Base-by-base conservation (phyloP, 805 yeast species). In the Candida peoriensis region DNA sequence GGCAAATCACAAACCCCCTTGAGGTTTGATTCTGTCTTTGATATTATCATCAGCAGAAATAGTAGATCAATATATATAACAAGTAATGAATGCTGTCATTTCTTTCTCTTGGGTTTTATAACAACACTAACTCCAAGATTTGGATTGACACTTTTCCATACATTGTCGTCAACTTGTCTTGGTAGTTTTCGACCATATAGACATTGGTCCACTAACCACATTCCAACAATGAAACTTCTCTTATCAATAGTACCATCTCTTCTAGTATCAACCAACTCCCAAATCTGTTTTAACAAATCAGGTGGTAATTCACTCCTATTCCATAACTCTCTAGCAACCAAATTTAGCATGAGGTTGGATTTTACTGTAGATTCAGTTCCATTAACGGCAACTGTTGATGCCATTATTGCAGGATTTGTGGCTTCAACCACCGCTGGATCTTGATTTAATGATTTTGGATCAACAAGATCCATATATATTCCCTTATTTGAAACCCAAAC, bases 201-300 rank as follows among this genome's bases (percentile, higher is more conserved):
- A 54, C 96, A 85, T 60, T 93, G 98, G 57, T 93, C 99, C 2
- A 93, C 89, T 5, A 89, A 60, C 98, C 98, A 93, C 83, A 85
- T 89, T 0, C 98, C 98, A n/a, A 89, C 90, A 21, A 90, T 63
- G 50, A 93, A 93, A 43, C 89, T 90, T 24, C 78, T 80, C 42
- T 85, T 74, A 46, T 79, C 81, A 36, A 93, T 63, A 1, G 84
- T 74, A 0, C 95, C 95, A 54, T 83, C 93, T 30, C 64, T 58
- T 45, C 78, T 57, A 36, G 61, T 69, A 53, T 74, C 86, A 5
- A 89, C 90, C 48, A 81, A 65, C 31, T 76, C 73, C 87, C 87
- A 86, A 20, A 80, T 78, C 32, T 74, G 71, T 17, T 62, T 65
- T 21, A 84, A 55, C 0, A 75, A 68, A 19, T 78, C 83, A 13